A percentile compares a stretch with the other conserved stretches of the same genome.
Conservation (phyloP, 352 stramenopile species). For the Phytophthora kernoviae region DNA sequence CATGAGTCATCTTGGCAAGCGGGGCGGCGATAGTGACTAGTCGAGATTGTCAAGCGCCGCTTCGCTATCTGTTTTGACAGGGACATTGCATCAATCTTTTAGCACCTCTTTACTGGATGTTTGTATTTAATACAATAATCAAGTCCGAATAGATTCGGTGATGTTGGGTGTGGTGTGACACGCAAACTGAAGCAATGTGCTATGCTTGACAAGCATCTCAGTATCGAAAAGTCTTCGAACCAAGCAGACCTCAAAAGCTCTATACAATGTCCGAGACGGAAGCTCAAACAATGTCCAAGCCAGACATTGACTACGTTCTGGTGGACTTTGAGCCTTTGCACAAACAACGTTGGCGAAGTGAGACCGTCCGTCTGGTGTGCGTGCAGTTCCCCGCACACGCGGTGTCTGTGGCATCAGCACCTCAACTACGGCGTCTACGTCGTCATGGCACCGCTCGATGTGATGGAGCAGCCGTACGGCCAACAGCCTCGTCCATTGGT, state of each 20-base stretch:
- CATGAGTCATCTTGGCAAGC: too few species aligned
- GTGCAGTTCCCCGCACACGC: constrained; percentile 46
- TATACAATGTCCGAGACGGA: too few species aligned
- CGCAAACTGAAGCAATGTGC: constrained; percentile 18
- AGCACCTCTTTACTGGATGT: too few species aligned
- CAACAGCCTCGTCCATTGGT: constrained; percentile 23
- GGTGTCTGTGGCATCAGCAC: constrained; percentile 53
- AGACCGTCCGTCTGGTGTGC: constrained; percentile 40
- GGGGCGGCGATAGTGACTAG: too few species aligned
- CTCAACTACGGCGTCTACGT: constrained; percentile 58
- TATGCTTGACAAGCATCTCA: constrained; percentile 13
- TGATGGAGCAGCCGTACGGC: constrained; percentile 40
- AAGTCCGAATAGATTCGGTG: too few species aligned
- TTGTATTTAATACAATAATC: too few species aligned
- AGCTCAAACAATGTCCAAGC: constrained; percentile 12
- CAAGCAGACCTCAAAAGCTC: neutral
- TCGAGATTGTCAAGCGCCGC: neutral
- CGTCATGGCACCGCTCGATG: constrained; percentile 39
- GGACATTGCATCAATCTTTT: too few species aligned
- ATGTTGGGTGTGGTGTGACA: constrained; percentile 16
- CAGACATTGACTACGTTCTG: constrained; percentile 36
- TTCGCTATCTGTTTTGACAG: too few species aligned
- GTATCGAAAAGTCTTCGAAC: constrained; percentile 11
- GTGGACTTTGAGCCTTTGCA: constrained; percentile 54
- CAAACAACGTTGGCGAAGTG: constrained; percentile 45